phyloP scores from a whole-genome alignment of 768 basidiomycete genomes.

The Thelephora ganbajun region DNA sequence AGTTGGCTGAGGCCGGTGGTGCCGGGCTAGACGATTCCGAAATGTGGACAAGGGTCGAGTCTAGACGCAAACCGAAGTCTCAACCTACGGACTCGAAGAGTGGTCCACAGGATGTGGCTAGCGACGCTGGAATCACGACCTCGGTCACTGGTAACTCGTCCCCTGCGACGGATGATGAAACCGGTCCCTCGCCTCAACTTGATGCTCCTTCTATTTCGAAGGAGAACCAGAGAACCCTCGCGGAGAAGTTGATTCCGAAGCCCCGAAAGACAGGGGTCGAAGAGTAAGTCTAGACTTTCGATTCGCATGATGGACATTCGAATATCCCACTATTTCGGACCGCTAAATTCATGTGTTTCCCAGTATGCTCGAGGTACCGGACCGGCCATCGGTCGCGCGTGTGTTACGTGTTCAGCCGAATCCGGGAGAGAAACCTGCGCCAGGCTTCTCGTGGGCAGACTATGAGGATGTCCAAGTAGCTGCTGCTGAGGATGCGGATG shows the following conservation, averaged over 20 bases:
- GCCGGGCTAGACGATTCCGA: slow-evolving; percentile 32
- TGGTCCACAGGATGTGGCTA: slow-evolving; percentile 13
- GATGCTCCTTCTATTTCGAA: background rate
- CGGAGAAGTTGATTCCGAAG: slow-evolving; percentile 52
- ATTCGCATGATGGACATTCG: no score
- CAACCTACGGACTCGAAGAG: slow-evolving; percentile 3
- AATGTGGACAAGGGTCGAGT: slow-evolving; percentile 63
- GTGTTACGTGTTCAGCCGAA: slow-evolving; percentile 55
- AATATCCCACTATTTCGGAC: no score
- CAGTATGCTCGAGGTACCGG: slow-evolving; percentile 54
- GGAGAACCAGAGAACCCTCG: slow-evolving; percentile 28
- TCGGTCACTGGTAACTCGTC: slow-evolving; percentile 27
- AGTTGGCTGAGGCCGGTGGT: slow-evolving; percentile 10
- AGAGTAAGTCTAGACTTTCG: slow-evolving; percentile 34
- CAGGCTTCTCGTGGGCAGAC: slow-evolving; percentile 64
- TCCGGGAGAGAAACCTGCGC: slow-evolving; percentile 42
- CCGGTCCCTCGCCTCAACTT: slow-evolving; percentile 3
- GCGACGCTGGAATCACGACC: slow-evolving; percentile 36
- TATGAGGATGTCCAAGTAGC: slow-evolving; percentile 47
- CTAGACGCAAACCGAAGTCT: slow-evolving; percentile 19
- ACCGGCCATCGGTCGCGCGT: slow-evolving; percentile 39
- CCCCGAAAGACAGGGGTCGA: slow-evolving; percentile 53
- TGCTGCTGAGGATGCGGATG: slow-evolving; percentile 45
- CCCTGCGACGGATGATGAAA: slow-evolving; percentile 18
- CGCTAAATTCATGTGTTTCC: slow-evolving; percentile 3